Percentiles rank a stretch among this genome's conserved stretches.
phyloP scores from a whole-genome alignment of 495 filamentous ascomycete genomes.

The Cetradonia linearis region DNA sequence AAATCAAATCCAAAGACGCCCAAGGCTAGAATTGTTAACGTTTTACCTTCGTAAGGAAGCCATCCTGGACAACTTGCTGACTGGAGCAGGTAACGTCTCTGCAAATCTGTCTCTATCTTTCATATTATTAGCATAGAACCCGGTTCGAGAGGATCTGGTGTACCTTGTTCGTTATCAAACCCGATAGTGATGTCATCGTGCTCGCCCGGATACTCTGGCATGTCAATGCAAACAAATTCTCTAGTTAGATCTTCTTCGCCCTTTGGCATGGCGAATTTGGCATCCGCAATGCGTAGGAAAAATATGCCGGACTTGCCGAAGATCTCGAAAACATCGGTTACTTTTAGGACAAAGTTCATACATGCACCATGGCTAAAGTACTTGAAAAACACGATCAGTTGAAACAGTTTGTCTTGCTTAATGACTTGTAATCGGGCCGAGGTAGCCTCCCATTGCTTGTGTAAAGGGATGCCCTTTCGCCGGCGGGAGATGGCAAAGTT shows the following conservation, averaged over 20 bases:
- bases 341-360: conserved; percentile 77
- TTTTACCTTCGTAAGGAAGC: conserved; percentile 39
- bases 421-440: conserved; percentile 69
- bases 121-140: conserved; percentile 11
- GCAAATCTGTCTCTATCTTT: conserved; percentile 41
- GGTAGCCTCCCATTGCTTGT: conserved; percentile 80
- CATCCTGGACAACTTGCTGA: conserved; percentile 40
- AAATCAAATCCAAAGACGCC: neutral
- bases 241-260: conserved; percentile 46
- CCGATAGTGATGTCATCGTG: conserved; percentile 80
- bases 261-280: conserved; percentile 77
- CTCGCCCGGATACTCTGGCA: conserved; percentile 78
- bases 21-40: neutral
- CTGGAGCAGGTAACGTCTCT: conserved; percentile 37
- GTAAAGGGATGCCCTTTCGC: conserved; percentile 76
- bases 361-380: conserved; percentile 73
- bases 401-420: conserved; percentile 56
- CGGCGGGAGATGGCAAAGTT: conserved; percentile 75
- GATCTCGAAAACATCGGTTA: conserved; percentile 67
- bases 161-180: conserved; percentile 72
- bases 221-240: conserved; percentile 69
- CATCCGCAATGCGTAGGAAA: conserved; percentile 67
- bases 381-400: conserved; percentile 73
- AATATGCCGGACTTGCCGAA: conserved; percentile 57
- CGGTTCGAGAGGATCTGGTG: conserved; percentile 29